Evolutionary conservation across 1,139 yeast species (phyloP), one percentile per base, ranked within the genome.

Genomic region (Sugiyamaella xylanicola): DNA sequence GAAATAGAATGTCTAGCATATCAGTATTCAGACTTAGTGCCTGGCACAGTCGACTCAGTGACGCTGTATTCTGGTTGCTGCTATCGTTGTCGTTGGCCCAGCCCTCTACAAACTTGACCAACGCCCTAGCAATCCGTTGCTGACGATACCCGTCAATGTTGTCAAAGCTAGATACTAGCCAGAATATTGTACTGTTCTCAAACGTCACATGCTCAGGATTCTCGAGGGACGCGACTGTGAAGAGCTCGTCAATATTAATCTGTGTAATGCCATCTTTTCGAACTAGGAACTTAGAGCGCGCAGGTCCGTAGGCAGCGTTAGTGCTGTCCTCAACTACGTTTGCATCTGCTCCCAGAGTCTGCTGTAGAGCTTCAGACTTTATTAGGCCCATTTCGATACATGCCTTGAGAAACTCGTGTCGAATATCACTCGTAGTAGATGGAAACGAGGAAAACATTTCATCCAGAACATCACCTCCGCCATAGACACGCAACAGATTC

Each of bases 381-480:
- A 78, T 71, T 16, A 80, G 62, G 1, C 72, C 72, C 36, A 79
- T 60, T 29, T 80, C 75, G 17, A 82, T 73, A 59, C 86, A 77
- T 15, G 81, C 75, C 61, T 80, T 81, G 19, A 85, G 67, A 56
- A 86, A 83, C 17, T 77, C 80, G 59, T 81, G 84, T 50, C 86
- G 76, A 2, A 84, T 73, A 62, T 81, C 85, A 21, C 73, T 66
- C 35, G 76, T 72, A 1, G 80, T 74, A 1, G 80, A 69, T 1
- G 82, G 80, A 59, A 77, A 78, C 0, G 76, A 68, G 0, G 76
- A 65, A 57, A 76, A 76, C 73, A 77, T 76, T 32, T 77, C 79
- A 61, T 77, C 81, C 36, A 75, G 63, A 44, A 74, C 78, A 49
- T 69, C 68, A 5, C 65, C 65, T 7, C 65, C 67, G 16, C 67